Base-by-base conservation (phyloP, 2,329 filamentous ascomycete species). In the Fusarium sp. region DNA sequence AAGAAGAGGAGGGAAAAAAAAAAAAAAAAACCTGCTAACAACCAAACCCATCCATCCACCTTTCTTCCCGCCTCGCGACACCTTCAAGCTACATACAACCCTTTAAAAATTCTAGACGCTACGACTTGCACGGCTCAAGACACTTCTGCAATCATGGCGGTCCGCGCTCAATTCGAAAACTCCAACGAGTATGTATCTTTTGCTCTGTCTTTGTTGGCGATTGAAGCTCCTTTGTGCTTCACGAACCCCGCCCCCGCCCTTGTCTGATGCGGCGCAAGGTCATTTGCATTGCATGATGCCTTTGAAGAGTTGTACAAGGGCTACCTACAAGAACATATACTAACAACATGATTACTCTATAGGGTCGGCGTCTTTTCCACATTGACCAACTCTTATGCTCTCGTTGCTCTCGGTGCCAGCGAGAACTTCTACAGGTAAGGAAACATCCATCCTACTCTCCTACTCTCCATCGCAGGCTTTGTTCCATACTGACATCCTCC, bases 361-460 rank as follows among this genome's bases (percentile, higher is more conserved):
- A 97, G 93, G 81, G 91, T 99, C 75, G 95, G 95, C 76, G 95
- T 98, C 75, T 99, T 99, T 79, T 81, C 93, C 60, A 97, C 92
- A 61, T 90, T 99, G 75, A 99, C 95, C 70, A 99, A 99, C 80
- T 94, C 92, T 58, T 99, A 97, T 79, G 93, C 93, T 70, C 85
- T 99, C 71, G 92, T 97, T 70, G 93, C 94, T 66, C 87, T 97
- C 67, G 95, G 95, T 74, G 93, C 92, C 71, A 97, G 92, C 73
- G 93, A 97, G 84, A 98, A 98, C 86, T 99, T 99, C 80, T 98
- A 98, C 88, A 93, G 87, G 87, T 89, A 78, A 68, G 49, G 55
- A 14, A n/a, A 11, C 31, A 19, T 14, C 35, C 38, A 9, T 19
- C 19, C 14, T n/a, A 11, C 31, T 14, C 15, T 19, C 19, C 14